A percentile compares a stretch with the other conserved stretches of the same genome.
Evolutionary conservation across 2,329 filamentous ascomycete genomes (phyloP).

Genomic region (Pseudovirgaria hyperparasitica): DNA sequence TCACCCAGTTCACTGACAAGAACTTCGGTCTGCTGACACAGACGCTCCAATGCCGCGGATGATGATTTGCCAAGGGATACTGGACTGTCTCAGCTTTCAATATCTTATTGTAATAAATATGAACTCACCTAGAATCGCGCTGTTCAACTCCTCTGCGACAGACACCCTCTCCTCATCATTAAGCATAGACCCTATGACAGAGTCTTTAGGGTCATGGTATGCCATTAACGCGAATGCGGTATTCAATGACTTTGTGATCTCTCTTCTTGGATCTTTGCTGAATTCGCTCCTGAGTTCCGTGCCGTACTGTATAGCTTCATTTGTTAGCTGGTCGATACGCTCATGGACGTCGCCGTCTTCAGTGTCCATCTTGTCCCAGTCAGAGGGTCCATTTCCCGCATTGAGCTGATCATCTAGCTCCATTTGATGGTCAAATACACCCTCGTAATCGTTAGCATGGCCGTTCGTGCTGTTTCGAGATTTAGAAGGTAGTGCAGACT

Average conservation of each 20-base stretch:
- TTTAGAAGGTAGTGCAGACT: slow-evolving; percentile 12
- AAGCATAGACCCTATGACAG: slow-evolving; percentile 65
- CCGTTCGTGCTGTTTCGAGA: slow-evolving; percentile 14
- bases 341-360: slow-evolving; percentile 17
- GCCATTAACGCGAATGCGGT: slow-evolving; percentile 85
- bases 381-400: slow-evolving; percentile 16
- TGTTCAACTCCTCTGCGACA: slow-evolving; percentile 89
- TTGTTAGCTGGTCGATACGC: slow-evolving; percentile 47
- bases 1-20: slow-evolving; percentile 71
- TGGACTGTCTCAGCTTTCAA: slow-evolving; percentile 28
- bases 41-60: slow-evolving; percentile 67
- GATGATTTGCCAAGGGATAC: slow-evolving; percentile 85
- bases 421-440: slow-evolving; percentile 40
- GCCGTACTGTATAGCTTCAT: slow-evolving; percentile 66
- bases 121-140: slow-evolving; percentile 67
- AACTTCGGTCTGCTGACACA: slow-evolving; percentile 77
- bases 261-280: slow-evolving; percentile 52
- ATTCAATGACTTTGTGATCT: slow-evolving; percentile 59
- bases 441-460: slow-evolving; percentile 27
- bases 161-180: slow-evolving; percentile 60
- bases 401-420: slow-evolving; percentile 43
- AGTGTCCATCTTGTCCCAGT: slow-evolving; percentile 16
- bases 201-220: slow-evolving; percentile 68
- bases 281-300: slow-evolving; percentile 69
- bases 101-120: slow-evolving; percentile 1